Base-by-base conservation (phyloP, 345 rosid genomes). In the Hibiscus trionum region DNA sequence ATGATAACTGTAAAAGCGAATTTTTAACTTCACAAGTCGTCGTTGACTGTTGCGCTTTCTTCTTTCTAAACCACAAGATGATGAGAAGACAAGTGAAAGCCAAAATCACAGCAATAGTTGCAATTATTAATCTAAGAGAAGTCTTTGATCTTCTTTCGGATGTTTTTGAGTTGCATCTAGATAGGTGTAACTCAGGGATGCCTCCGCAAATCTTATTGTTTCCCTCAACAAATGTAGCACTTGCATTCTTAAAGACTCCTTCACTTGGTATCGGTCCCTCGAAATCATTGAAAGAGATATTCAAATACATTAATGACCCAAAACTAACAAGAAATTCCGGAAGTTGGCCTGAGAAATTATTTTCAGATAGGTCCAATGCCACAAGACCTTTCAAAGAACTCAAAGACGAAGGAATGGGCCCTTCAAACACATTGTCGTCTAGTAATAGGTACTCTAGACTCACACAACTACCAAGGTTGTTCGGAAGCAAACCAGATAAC, bases 181-280 rank as follows among this genome's bases (percentile, higher is more conserved):
- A 74, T 11, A 81, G 50, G 55, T 59, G 39, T 4, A 70, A 31
- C 17, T 69, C 66, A 19, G 49, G 9, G 17, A 64, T 29, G 12
- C 76, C 79, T 19, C 81, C 75, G 29, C 82, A 78, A 6, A 76
- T 70, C 19, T 75, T 8, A 26, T 21, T 47, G 26, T 79, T 77
- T 31, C 81, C 76, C 10, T 11, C 49, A 16, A 79, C 17, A 1
- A 57, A 75, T 42, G 31, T 67, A 46, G 37, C 65, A 27, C 62
- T 47, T 7, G 70, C 27, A 53, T 82, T 80, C 15, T 59, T 5
- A 15, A 82, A 82, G 9, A 60, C 57, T 50, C 81, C 78, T 70
- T 75, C 33, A 7, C 16, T 35, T 56, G 86, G 78, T 15, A 80
- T 57, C 53, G 1, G 52, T 21, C 81, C 85, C 4, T 82, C 66